A percentile compares a stretch with the other conserved stretches of the same genome.
These are phyloP conservation scores for Saccharomyces pastorianus DNA, from an alignment of 1,139 yeast species.

Conservation along the genomic window DNA sequence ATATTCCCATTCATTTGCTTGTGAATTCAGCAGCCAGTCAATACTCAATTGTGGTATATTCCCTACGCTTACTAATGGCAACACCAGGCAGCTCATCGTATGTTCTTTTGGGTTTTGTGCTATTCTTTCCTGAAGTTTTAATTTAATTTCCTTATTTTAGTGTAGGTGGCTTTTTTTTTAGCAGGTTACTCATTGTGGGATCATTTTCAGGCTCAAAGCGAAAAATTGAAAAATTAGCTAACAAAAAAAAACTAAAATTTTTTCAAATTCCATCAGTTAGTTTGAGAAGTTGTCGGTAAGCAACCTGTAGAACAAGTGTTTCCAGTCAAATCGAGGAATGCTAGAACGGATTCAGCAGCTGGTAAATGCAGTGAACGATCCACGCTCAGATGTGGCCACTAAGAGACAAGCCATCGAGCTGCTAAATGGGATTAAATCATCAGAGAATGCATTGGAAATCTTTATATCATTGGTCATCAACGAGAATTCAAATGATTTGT, in stretches of 20 bases:
- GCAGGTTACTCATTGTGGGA: neutral
- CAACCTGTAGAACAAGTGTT: neutral
- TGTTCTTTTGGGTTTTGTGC: neutral
- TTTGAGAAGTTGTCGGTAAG: conserved; percentile 2
- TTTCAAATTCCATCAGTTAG: conserved; percentile 1
- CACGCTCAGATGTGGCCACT: conserved; percentile 58
- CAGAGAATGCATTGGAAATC: conserved; percentile 73
- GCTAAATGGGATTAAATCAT: conserved; percentile 64
- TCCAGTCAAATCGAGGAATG: conserved; percentile 36
- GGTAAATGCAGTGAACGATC: conserved; percentile 78
- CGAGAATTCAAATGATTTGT: conserved; percentile 40
- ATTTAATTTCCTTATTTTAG: neutral
- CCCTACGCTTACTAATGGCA: conserved; percentile 81
- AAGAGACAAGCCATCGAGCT: conserved; percentile 81
- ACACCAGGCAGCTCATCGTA: conserved; percentile 33
- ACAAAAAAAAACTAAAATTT: neutral
- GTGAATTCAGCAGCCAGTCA: conserved; percentile 65
- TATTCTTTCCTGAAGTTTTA: neutral
- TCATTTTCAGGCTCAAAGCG: neutral
- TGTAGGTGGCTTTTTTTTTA: neutral
- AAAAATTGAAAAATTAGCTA: neutral
- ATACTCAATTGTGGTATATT: conserved; percentile 80
- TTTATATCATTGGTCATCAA: conserved; percentile 56
- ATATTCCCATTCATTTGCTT: conserved; percentile 38
- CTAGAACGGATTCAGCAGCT: conserved; percentile 89